Evolutionary conservation across 1,284 basidiomycete genomes (phyloP), one percentile per base, ranked within the genome.

Genomic region (Taiwanofungus camphoratus): DNA sequence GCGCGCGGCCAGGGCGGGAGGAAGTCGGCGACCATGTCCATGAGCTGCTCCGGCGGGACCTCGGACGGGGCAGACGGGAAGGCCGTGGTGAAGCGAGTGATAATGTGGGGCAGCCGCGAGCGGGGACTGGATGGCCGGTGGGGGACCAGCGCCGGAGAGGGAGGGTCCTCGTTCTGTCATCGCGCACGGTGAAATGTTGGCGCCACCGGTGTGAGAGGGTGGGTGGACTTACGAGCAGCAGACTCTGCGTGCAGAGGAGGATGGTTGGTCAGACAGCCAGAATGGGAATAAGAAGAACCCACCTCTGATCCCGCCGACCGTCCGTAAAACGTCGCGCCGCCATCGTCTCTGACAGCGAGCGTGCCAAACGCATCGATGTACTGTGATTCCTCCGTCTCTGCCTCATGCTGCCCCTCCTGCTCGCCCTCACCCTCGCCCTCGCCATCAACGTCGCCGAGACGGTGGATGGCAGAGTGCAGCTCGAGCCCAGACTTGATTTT

Each of bases 261-360:
- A 37, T 23, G 12, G 29, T 4, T 39, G 40, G 33, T 24, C 18
- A 38, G 19, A 18, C 5, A 8, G 22, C 11, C 3, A 23, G 32
- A 22, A 19, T 11, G 16, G 12, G 30, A 11, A 33, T 11, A 18
- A 34, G 18, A 12, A 18, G 31, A 16, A 16, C 8, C 6, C 31
- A 70, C 69, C 60, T 69, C 77, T 21, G 76, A 68, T 23, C 77
- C 79, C 12, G 73, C 78, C 35, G 80, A 78, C 31, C 74, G 74
- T n/a, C 80, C 80, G 54, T 78, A 82, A 59, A 82, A 83, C 47
- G 76, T 78, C 32, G 72, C 76, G 45, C 75, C 74, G 8, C 79
- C 81, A 33, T 68, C 64, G 50, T 81, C 77, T 3, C 73, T 73
- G 20, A 83, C 71, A 2, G 77, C 79, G 41, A 83, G 65, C 19